Conservation (phyloP, 2,329 filamentous ascomycete genomes). For the Cladosporium sp. region DNA sequence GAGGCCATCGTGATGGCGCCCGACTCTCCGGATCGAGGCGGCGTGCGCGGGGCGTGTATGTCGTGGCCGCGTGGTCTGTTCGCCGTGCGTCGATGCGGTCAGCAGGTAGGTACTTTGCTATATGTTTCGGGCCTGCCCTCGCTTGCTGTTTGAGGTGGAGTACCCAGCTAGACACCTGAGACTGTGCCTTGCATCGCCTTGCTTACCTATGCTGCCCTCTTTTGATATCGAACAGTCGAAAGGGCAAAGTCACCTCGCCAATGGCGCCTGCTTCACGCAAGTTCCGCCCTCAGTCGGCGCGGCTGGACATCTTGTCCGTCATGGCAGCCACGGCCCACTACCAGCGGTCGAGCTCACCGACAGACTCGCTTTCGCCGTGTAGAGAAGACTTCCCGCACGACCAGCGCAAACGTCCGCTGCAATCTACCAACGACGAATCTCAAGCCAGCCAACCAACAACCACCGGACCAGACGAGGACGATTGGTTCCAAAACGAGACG, state of each 20-base stretch:
- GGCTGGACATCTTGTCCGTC: constrained; percentile 16
- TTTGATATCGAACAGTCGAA: too few species aligned
- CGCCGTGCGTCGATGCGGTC: neutral
- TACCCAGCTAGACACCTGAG: neutral
- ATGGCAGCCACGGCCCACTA: constrained; percentile 10
- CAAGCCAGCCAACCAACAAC: neutral
- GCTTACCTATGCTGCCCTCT: too few species aligned
- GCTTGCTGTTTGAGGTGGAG: neutral
- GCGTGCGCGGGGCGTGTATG: neutral
- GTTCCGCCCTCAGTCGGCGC: constrained; percentile 10
- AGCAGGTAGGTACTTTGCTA: neutral
- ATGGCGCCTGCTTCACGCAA: neutral
- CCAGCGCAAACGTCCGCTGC: neutral
- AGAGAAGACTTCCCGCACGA: constrained; percentile 1
- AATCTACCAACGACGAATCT: too few species aligned
- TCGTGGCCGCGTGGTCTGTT: neutral
- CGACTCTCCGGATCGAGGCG: neutral
- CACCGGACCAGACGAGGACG: constrained; percentile 5
- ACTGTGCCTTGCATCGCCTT: neutral
- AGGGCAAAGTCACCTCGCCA: neutral
- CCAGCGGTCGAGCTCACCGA: constrained; percentile 8
- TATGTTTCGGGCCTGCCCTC: neutral
- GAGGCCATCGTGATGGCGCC: constrained; percentile 8
- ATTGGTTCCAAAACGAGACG: constrained; percentile 5
- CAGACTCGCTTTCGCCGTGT: constrained; percentile 16